Percentiles rank a stretch among this genome's conserved stretches.
These are phyloP conservation scores for Beauveria medogensis DNA, from an alignment of 2,329 filamentous ascomycete species.

Conservation along the genomic window DNA sequence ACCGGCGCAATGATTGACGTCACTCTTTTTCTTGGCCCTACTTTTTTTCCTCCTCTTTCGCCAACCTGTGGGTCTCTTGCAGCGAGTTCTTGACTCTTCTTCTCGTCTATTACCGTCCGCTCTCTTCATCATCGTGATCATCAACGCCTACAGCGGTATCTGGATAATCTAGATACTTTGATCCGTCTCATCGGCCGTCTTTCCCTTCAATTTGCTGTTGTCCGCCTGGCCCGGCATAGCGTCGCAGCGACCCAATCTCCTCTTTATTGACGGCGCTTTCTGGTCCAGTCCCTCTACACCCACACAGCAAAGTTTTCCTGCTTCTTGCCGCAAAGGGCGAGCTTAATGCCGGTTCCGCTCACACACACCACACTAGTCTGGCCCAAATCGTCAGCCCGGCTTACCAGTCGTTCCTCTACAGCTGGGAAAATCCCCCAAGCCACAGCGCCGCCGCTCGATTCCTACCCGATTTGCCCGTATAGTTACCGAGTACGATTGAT, in stretches of 20 bases:
- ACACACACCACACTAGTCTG: not conserved
- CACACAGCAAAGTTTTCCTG: not conserved
- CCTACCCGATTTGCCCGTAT: constrained; percentile 3
- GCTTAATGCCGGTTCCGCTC: constrained; percentile 1
- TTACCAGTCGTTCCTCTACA: not conserved
- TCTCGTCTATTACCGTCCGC: not conserved
- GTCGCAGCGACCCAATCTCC: no score
- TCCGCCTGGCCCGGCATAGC: no score
- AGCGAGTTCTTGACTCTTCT: not conserved
- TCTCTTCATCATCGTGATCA: not conserved
- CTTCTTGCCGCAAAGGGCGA: not conserved
- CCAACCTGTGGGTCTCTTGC: not conserved
- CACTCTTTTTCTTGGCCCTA: not conserved
- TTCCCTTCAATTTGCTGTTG: no score
- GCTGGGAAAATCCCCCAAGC: not conserved
- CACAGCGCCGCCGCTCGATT: constrained; percentile 1
- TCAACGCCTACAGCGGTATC: not conserved
- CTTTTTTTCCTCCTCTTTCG: not conserved
- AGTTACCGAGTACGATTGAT: not conserved
- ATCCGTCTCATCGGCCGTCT: not conserved
- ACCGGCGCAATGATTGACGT: constrained; percentile 5
- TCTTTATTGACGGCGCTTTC: not conserved
- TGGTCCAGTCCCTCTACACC: not conserved
- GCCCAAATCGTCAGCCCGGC: not conserved
- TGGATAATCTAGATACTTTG: not conserved